Conservation (phyloP, 2,329 filamentous ascomycete species). For the Beauveria varroae region DNA sequence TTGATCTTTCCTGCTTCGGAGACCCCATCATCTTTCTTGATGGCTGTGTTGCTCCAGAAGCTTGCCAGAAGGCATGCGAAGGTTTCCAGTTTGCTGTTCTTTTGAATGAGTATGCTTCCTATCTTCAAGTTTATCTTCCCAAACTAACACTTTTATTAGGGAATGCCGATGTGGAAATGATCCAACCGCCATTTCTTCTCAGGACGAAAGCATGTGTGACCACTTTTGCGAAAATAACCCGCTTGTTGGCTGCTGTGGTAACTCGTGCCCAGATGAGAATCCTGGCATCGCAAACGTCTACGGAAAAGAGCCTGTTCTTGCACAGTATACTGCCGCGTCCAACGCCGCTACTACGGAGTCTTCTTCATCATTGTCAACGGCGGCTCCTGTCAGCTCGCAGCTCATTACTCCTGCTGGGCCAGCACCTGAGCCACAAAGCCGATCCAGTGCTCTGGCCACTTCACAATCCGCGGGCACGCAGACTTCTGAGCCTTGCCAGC, state of each 20-base stretch:
- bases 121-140: fast-evolving
- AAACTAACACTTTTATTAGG: slow-evolving; percentile 17
- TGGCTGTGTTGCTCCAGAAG: slow-evolving; percentile 19
- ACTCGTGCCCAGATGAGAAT: slow-evolving; percentile 20
- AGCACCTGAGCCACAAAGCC: slow-evolving; percentile 5
- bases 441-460: neutral
- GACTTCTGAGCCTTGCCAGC: neutral
- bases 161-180: slow-evolving; percentile 30
- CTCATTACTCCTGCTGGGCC: neutral
- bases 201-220: slow-evolving; percentile 25
- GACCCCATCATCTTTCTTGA: slow-evolving; percentile 18
- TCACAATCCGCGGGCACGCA: slow-evolving; percentile 2
- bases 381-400: slow-evolving; percentile 4
- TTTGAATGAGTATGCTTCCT: slow-evolving; percentile 22
- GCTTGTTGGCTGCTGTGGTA: slow-evolving; percentile 26
- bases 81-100: slow-evolving; percentile 22
- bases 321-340: slow-evolving; percentile 11
- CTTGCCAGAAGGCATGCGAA: slow-evolving; percentile 22
- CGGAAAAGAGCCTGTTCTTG: slow-evolving; percentile 10
- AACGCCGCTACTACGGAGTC: slow-evolving; percentile 1
- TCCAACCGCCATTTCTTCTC: slow-evolving; percentile 18
- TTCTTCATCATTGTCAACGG: slow-evolving; percentile 6
- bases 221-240: slow-evolving; percentile 23
- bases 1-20: slow-evolving; percentile 21
- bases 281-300: slow-evolving; percentile 27